These are phyloP conservation scores for Pleurotus pulmonarius DNA, from an alignment of 768 basidiomycete species.

Conservation along the genomic window DNA sequence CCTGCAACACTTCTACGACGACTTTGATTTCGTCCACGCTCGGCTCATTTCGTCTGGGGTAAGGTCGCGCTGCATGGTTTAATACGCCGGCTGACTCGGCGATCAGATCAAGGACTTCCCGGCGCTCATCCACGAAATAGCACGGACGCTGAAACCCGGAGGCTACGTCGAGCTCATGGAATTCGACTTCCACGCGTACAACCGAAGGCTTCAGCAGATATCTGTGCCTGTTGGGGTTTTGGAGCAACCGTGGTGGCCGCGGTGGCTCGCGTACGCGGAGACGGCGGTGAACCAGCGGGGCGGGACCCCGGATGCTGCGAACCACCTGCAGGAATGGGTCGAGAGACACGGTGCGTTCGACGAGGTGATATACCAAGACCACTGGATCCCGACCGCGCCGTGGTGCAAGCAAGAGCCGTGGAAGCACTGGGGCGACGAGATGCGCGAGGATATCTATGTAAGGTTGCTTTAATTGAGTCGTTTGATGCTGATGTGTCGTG, in stretches of 20 bases:
- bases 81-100: conserved; percentile 8
- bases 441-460: conserved; percentile 63
- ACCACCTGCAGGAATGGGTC: conserved; percentile 53
- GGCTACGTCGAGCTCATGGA: conserved; percentile 67
- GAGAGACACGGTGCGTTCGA: conserved; percentile 52
- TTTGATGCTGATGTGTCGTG: neutral
- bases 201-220: conserved; percentile 40
- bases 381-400: conserved; percentile 61
- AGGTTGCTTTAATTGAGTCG: conserved; percentile 6
- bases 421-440: conserved; percentile 28
- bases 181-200: conserved; percentile 67
- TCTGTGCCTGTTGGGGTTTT: conserved; percentile 37
- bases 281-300: conserved; percentile 53
- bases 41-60: conserved; percentile 74
- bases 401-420: conserved; percentile 30
- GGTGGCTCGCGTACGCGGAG: conserved; percentile 56
- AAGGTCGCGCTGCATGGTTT: conserved; percentile 23
- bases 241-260: conserved; percentile 54
- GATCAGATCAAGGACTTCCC: conserved; percentile 66
- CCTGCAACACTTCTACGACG: conserved; percentile 75
- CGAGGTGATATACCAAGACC: conserved; percentile 51
- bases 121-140: conserved; percentile 61
- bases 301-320: conserved; percentile 61
- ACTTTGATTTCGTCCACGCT: conserved; percentile 74
- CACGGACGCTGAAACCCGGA: conserved; percentile 62